A percentile compares a stretch with the other conserved stretches of the same genome.
These are phyloP conservation scores for Hypoxylon lenormandii DNA, from an alignment of 495 filamentous ascomycete genomes.

Conservation along the genomic window DNA sequence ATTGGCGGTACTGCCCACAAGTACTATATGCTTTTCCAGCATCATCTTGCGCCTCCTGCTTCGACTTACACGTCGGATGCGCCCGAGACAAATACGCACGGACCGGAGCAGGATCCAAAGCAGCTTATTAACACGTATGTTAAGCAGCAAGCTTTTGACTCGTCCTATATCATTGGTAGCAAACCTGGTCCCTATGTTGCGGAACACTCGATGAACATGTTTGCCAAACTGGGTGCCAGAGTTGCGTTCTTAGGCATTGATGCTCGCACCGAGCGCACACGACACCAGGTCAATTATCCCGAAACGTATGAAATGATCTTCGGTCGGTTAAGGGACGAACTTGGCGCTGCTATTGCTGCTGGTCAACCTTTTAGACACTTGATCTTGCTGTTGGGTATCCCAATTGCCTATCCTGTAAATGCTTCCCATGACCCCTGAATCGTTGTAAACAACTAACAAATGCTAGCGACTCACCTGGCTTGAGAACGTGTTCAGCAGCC, in stretches of 20 bases:
- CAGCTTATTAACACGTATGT: slow-evolving; percentile 78
- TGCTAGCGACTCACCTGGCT: slow-evolving; percentile 84
- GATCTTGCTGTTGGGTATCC: slow-evolving; percentile 87
- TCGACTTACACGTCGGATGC: slow-evolving; percentile 80
- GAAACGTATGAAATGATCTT: slow-evolving; percentile 91
- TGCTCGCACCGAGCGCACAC: slow-evolving; percentile 89
- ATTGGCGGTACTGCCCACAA: slow-evolving; percentile 88
- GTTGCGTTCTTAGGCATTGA: slow-evolving; percentile 90
- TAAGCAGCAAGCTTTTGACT: slow-evolving; percentile 67
- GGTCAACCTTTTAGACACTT: slow-evolving; percentile 78
- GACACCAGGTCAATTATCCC: slow-evolving; percentile 88
- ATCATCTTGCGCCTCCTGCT: slow-evolving; percentile 83
- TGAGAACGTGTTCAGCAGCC: slow-evolving; percentile 85
- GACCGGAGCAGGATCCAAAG: slow-evolving; percentile 69
- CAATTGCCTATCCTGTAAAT: slow-evolving; percentile 87
- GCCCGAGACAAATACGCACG: slow-evolving; percentile 47
- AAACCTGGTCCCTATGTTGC: slow-evolving; percentile 83
- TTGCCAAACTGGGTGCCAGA: slow-evolving; percentile 82
- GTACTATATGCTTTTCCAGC: slow-evolving; percentile 95
- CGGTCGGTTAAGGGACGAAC: slow-evolving; percentile 71
- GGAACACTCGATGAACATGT: slow-evolving; percentile 82
- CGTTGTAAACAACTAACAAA: slow-evolving; percentile 12
- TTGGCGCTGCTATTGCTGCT: slow-evolving; percentile 64
- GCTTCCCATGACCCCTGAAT: not conserved
- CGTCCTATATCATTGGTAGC: slow-evolving; percentile 82